Conservation (phyloP, 257 asterid genomes). For the Coffea eugenioides region DNA sequence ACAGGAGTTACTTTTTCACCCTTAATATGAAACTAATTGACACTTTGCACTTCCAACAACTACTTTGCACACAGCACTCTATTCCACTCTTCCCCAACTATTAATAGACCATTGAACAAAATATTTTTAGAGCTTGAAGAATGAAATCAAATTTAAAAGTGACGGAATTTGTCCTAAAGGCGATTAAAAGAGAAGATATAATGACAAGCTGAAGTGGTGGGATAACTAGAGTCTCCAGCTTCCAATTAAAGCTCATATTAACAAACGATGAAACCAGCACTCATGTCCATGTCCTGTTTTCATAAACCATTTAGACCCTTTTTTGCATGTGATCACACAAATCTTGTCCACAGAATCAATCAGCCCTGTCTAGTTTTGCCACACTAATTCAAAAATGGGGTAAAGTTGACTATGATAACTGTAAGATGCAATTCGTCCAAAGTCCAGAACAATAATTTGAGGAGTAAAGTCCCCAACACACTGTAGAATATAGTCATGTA, state of each 20-base stretch:
- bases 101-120: not conserved
- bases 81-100: not conserved
- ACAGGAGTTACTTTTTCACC: not conserved
- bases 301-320: not conserved
- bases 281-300: not conserved
- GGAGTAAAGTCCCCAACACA: not conserved
- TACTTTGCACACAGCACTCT: not conserved
- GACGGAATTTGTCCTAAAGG: not conserved
- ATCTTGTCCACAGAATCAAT: not conserved
- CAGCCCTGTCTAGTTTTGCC: not conserved
- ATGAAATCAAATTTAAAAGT: not conserved
- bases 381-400: too few species aligned
- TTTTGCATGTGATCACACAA: not conserved
- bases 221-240: not conserved
- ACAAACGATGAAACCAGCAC: not conserved
- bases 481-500: not conserved
- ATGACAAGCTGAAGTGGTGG: not conserved
- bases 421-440: not conserved
- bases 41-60: not conserved
- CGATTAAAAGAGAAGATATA: not conserved
- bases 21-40: not conserved
- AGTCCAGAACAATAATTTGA: not conserved
- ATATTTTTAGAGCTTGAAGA: not conserved
- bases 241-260: not conserved
- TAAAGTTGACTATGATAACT: not conserved